Evolutionary conservation across 2,329 filamentous ascomycete genomes (phyloP), one percentile per base, ranked within the genome.

Genomic region (Xylaria sp.): DNA sequence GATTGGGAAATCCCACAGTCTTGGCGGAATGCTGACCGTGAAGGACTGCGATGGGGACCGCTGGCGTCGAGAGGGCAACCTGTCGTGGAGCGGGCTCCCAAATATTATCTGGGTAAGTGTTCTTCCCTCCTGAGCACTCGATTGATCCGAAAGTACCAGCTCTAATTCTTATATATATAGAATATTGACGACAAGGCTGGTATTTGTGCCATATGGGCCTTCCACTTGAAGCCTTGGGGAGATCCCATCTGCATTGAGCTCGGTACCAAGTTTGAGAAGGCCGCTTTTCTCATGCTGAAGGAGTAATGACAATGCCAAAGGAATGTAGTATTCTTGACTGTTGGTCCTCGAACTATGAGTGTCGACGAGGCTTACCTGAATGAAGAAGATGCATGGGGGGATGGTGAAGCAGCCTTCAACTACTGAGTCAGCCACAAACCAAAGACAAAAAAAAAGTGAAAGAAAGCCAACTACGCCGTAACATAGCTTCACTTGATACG

Each of bases 31-130:
- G 61, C 27, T 70, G 14, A 61, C 61, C 0, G 59, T 69, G 0
- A 68, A 71, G 50, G 64, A 72, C 11, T 67, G 66, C 21, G 70
- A 71, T n/a, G 66, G 68, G 7, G 70, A 72, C 48, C 57, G 58
- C 32, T 71, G 69, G 70, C 61, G 69, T 11, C 61, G 66, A 1
- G 67, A 61, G 50, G 70, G 70, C 45, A 69, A 71, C 42, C 19
- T 69, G 51, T 69, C 68, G 19, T 72, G 68, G 67, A 82, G 64
- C 82, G 80, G 78, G 81, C 81, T 1, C 66, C 85, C 19, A 81
- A 86, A 86, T 72, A 69, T 83, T 3, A 78, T 80, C 19, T 86
- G 84, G 84, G 80, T 81, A 69, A 72, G 83, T 74, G 78, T 0
- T 3, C n/a, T 27, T 8, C 27, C 21, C n/a, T 8, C 19, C 19